phyloP scores from a whole-genome alignment of 352 stramenopile genomes.

The Peronosclerospora sorghi region DNA sequence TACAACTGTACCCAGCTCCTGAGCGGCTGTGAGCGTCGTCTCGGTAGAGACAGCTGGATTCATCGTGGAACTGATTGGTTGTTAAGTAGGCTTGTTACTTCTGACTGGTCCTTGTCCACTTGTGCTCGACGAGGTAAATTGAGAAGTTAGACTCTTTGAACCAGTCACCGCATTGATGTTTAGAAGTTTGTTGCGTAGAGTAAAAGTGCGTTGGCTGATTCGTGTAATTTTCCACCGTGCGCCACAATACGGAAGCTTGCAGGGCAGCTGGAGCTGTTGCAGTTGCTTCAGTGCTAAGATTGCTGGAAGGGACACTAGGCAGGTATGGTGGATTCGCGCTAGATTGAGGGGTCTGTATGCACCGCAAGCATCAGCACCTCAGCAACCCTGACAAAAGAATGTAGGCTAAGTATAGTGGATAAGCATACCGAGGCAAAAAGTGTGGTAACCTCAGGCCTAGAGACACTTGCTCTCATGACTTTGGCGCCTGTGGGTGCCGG shows the following conservation, averaged over 20 bases:
- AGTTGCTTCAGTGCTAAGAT: slow-evolving; percentile 7
- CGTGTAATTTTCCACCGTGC: slow-evolving; percentile 25
- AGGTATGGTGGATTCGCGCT: slow-evolving; percentile 35
- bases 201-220: slow-evolving; percentile 32
- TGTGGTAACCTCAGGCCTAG: slow-evolving; percentile 68
- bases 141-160: too few species aligned
- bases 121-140: too few species aligned
- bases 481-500: slow-evolving; percentile 81
- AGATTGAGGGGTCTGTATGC: slow-evolving; percentile 28
- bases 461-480: slow-evolving; percentile 68
- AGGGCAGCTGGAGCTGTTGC: slow-evolving; percentile 6
- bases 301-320: slow-evolving; percentile 29
- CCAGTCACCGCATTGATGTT: slow-evolving; percentile 10
- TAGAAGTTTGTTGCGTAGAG: slow-evolving; percentile 6
- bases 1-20: too few species aligned
- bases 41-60: too few species aligned
- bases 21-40: too few species aligned
- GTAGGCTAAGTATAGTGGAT: not conserved
- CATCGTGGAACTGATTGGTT: too few species aligned
- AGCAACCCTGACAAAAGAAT: not conserved
- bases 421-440: slow-evolving; percentile 51
- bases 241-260: slow-evolving; percentile 18
- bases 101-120: too few species aligned
- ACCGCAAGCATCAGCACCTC: not conserved
- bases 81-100: too few species aligned